Evolutionary conservation across 768 basidiomycete species (phyloP), one percentile per base, ranked within the genome.

Genomic region (Nidula microcarpa): DNA sequence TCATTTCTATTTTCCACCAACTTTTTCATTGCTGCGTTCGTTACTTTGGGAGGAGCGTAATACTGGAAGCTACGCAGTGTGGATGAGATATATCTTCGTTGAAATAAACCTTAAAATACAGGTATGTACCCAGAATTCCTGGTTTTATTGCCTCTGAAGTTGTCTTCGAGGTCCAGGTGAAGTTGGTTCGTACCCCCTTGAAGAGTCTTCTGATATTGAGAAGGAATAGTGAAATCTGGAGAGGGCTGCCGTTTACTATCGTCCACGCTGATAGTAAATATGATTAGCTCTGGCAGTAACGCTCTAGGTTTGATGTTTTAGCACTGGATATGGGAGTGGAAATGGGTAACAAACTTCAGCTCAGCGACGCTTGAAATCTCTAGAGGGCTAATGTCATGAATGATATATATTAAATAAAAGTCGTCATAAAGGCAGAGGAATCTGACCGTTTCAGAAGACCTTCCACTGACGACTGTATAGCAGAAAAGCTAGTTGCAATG

Each of bases 301-400:
- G 90, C 83, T 68, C 91, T 16, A 41, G 41, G 18, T 45, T 8
- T n/a, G n/a, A 10, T 11, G 18, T 45, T 16, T 8, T 10, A 18
- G 17, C 6, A 36, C 7, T 6, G 23, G 34, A 36, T n/a, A 41
- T 9, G 7, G 6, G 16, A 37, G 7, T 14, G 14, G 14, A 7
- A 37, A 30, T 33, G 48, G 11, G 33, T n/a, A 39, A 63, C 71
- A 55, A 54, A 93, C 90, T 94, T 94, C 55, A 96, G 75, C 67
- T 94, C 89, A 4, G 92, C 87, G 16, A 96, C 84, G 58, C 82
- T 80, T 39, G 72, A 66, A n/a, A 94, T 72, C 54, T 93, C 87
- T 17, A 95, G 73, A 0, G 92, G 89, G 47, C 93, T 94, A 30
- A 60, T 33, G 35, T 16, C 37, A 47, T 53, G 53, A 53, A 49